phyloP scores from a whole-genome alignment of 2,329 filamentous ascomycete genomes.

The Aureobasidium sp. region DNA sequence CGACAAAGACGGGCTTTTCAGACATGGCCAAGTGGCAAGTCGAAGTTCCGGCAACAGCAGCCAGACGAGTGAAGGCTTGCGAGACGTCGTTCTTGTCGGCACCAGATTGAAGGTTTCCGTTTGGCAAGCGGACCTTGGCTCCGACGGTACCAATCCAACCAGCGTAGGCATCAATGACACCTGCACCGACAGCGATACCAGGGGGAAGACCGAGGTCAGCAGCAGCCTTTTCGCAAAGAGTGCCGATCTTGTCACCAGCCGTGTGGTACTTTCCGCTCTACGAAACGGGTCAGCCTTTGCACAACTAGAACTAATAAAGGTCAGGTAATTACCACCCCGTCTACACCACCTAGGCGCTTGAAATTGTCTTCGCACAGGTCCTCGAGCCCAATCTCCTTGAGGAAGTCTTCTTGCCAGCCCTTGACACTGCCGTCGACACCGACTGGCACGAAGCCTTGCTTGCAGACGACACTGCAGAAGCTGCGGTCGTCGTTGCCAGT shows the following conservation, averaged over 20 bases:
- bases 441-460: conserved; percentile 94
- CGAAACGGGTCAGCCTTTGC: conserved; percentile 27
- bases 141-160: conserved; percentile 99
- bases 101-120: conserved; percentile 57
- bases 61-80: conserved; percentile 86
- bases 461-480: conserved; percentile 94
- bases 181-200: conserved; percentile 87
- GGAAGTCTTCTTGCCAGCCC: conserved; percentile 96
- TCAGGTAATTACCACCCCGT: conserved; percentile 68
- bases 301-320: not conserved
- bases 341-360: conserved; percentile 85
- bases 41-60: conserved; percentile 91
- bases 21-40: conserved; percentile 98
- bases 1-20: conserved; percentile 82
- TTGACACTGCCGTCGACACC: conserved; percentile 95
- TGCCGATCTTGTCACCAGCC: conserved; percentile 84
- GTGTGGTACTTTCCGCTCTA: conserved; percentile 90
- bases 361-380: conserved; percentile 83
- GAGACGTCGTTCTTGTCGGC: conserved; percentile 69
- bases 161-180: conserved; percentile 96
- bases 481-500: conserved; percentile 87
- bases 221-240: conserved; percentile 75
- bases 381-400: conserved; percentile 75
- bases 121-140: conserved; percentile 74
- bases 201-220: conserved; percentile 74